These are phyloP conservation scores for Fusarium equiseti DNA, from an alignment of 2,329 filamentous ascomycete genomes.

Conservation along the genomic window DNA sequence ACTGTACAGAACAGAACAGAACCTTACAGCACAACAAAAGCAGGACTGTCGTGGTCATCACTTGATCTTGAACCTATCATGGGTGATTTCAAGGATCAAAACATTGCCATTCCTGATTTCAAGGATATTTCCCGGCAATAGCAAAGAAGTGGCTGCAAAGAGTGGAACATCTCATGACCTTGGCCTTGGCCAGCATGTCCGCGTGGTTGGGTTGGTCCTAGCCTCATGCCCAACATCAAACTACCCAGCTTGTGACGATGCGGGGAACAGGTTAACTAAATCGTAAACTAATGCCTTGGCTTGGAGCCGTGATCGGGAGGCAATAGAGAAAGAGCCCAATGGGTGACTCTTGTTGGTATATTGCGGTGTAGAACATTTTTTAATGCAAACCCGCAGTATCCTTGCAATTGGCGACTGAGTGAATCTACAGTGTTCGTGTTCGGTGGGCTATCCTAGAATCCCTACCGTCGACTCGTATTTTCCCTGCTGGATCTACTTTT, in stretches of 20 bases:
- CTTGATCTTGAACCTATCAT: conserved; percentile 16
- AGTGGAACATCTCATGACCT: conserved; percentile 37
- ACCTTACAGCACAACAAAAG: background rate
- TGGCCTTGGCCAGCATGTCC: conserved; percentile 21
- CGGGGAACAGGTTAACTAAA: conserved; percentile 24
- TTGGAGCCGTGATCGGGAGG: conserved; percentile 23
- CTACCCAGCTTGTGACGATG: conserved; percentile 30
- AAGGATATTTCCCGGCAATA: conserved; percentile 5
- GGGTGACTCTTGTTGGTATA: conserved; percentile 27
- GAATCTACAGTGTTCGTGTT: conserved; percentile 7
- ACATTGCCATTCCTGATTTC: conserved; percentile 19
- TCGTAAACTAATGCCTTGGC: conserved; percentile 1
- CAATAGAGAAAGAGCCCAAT: background rate
- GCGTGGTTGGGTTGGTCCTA: conserved; percentile 31
- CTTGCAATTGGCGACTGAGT: background rate
- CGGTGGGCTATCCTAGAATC: background rate
- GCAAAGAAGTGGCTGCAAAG: conserved; percentile 9
- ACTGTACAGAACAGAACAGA: background rate
- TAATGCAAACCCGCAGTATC: background rate
- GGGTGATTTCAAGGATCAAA: conserved; percentile 9
- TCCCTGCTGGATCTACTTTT: conserved; percentile 18
- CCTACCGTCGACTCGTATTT: conserved; percentile 19
- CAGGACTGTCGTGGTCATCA: conserved; percentile 17
- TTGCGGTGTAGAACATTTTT: conserved; percentile 32
- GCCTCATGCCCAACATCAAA: conserved; percentile 36